Base-by-base conservation (phyloP, 176 grass and related monocot species). In the Triticum urartu region DNA sequence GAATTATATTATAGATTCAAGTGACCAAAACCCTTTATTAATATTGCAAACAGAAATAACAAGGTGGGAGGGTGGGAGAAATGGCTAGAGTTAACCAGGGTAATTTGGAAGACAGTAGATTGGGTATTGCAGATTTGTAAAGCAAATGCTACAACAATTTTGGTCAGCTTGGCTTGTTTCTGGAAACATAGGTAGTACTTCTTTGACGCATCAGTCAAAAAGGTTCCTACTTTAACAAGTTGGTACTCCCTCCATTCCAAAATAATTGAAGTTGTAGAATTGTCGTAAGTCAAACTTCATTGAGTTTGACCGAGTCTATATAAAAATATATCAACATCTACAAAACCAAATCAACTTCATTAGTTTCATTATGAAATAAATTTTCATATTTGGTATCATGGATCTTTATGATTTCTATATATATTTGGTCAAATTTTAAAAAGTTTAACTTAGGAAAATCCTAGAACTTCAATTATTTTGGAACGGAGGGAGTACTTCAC, bases 1-100 rank as follows among this genome's bases (percentile, higher is more conserved):
- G 72, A 75, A 50, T 18, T 54, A 14, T 76, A 76, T 32, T 76
- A 52, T 50, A 72, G 45, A 76, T 76, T 52, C 72, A 52, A 75
- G 24, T 75, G 25, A 32, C 7, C 14, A 75, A 75, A 75, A 28
- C 0, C 3, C 24, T 75, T 50, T 30, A 75, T 30, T 50, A 30
- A 52, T 42, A 52, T 75, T 52, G 13, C 43, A 32, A 52, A 43
- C 25, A 75, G 22, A 75, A 75, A 52, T 75, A 75, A 18, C 24
- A 75, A 52, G 43, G 72, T 20, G 4, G 3, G 25, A 52, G 48
- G 6, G 24, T 11, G 25, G 14, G 14, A 52, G 24, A 75, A 52
- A 52, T 52, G 8, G 43, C 22, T 52, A 32, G 14, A 48, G 6
- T 48, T 75, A 75, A 75, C 43, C 25, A 40, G 6, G n/a, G 38